Evolutionary conservation across 2,329 filamentous ascomycete species (phyloP).

Genomic region (Fusarium sp.): DNA sequence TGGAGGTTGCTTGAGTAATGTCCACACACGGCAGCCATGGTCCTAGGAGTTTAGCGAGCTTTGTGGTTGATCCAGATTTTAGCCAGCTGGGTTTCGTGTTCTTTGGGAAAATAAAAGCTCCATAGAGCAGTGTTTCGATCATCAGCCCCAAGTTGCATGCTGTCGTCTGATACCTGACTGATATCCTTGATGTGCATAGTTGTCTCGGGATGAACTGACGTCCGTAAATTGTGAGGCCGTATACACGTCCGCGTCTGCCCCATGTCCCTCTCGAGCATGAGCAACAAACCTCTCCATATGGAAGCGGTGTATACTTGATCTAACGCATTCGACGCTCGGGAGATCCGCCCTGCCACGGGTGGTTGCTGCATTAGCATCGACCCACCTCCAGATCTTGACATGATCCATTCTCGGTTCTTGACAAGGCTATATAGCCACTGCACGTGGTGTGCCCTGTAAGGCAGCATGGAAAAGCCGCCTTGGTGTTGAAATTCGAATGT

Average conservation of each 20-base stretch:
- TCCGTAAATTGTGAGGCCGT: background rate
- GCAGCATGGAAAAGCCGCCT: background rate
- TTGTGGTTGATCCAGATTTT: conserved; percentile 1
- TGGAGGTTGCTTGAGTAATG: background rate
- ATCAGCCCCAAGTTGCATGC: background rate
- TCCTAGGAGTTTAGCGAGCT: background rate
- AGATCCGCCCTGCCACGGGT: background rate
- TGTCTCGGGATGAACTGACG: background rate
- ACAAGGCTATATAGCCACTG: background rate
- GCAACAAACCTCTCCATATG: background rate
- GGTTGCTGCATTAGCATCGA: background rate
- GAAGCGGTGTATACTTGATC: conserved; percentile 4
- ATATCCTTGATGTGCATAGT: background rate
- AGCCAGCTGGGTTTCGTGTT: background rate
- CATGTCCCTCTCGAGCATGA: background rate
- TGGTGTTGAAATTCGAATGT: background rate
- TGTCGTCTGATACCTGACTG: background rate
- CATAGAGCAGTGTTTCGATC: conserved; percentile 1
- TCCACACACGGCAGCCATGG: background rate
- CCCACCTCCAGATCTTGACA: conserved; percentile 10
- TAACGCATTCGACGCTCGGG: background rate
- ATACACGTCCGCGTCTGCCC: background rate
- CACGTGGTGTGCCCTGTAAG: background rate
- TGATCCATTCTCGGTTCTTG: background rate
- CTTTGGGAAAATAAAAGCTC: conserved; percentile 2